Base-by-base conservation (phyloP, 1,284 basidiomycete genomes). In the Papiliotrema fonsecae region DNA sequence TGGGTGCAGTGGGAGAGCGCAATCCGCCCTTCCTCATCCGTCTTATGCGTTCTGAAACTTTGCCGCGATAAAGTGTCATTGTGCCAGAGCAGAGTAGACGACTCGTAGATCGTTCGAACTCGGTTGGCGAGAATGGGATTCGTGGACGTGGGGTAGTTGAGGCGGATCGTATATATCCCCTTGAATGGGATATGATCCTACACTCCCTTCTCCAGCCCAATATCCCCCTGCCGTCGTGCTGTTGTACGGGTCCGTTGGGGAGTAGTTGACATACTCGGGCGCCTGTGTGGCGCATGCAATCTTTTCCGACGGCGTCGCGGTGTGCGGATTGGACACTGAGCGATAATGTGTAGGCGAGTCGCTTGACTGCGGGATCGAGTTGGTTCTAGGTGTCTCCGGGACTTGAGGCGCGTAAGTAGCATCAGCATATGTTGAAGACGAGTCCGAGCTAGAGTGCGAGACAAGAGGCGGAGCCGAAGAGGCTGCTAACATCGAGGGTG, bases 91-190 rank as follows among this genome's bases (percentile, higher is more conserved):
- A 7, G 55, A 54, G 42, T 58, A 64, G 25, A 57, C 35, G 18
- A 64, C 57, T 27, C 60, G 45, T 31, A 64, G 47, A 49, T 62
- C 62, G 38, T 57, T 64, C 41, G 62, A 60, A 43, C 55, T 64
- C 10, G 60, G 60, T 26, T 60, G 46, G 30, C 56, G 30, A 9
- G 52, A 53, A 13, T 54, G 40, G 14, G 53, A 44, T 47, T 64
- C 56, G 35, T 62, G 62, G 7, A 64, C 53, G 40, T 64, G 62
- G 5, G 62, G 62, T 10, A 64, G 47, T 36, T 60, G 57, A 43
- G 49, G 47, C 22, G 52, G 48, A 21, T 47, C 36, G 42, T 54
- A 54, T 19, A 21, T 31, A 32, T 36, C 40, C 16, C 19, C 45
- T 7, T 38, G 32, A 14, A 48, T 32, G 44, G 27, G 45, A 41